Percentiles rank a stretch among this genome's conserved stretches.
phyloP scores from a whole-genome alignment of 768 basidiomycete genomes.

The Lentinula guzmanii region DNA sequence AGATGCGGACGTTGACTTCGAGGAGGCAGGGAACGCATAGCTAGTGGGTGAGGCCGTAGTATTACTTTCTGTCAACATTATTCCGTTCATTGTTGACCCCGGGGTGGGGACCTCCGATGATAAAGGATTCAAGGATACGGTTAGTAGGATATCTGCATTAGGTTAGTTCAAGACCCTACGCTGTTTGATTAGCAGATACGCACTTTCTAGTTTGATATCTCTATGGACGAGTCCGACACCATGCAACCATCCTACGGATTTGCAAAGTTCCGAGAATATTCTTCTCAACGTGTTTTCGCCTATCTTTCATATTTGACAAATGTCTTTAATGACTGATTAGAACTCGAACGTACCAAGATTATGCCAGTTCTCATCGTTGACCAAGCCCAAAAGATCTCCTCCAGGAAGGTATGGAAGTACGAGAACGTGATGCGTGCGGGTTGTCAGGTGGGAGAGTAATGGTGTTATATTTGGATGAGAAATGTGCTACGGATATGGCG shows the following conservation, averaged over 20 bases:
- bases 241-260: constrained; percentile 86
- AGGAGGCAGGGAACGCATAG: constrained; percentile 1
- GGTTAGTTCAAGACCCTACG: background rate
- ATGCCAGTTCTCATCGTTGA: constrained; percentile 50
- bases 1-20: background rate
- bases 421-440: constrained; percentile 67
- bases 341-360: constrained; percentile 23
- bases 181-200: constrained; percentile 11
- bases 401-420: constrained; percentile 73
- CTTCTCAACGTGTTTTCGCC: constrained; percentile 51
- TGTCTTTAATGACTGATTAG: background rate
- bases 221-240: constrained; percentile 80
- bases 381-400: constrained; percentile 76
- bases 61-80: background rate
- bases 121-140: background rate
- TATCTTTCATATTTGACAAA: constrained; percentile 5
- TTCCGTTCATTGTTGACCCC: background rate
- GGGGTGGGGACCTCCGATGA: background rate
- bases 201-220: constrained; percentile 85
- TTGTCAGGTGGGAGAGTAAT: constrained; percentile 65
- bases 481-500: constrained; percentile 46
- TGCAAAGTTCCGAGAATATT: constrained; percentile 72
- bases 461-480: constrained; percentile 77
- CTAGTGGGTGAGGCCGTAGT: constrained; percentile 3
- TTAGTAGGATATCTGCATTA: constrained; percentile 7